These are phyloP conservation scores for Bruguiera sexangula DNA, from an alignment of 345 rosid species.

Conservation along the genomic window DNA sequence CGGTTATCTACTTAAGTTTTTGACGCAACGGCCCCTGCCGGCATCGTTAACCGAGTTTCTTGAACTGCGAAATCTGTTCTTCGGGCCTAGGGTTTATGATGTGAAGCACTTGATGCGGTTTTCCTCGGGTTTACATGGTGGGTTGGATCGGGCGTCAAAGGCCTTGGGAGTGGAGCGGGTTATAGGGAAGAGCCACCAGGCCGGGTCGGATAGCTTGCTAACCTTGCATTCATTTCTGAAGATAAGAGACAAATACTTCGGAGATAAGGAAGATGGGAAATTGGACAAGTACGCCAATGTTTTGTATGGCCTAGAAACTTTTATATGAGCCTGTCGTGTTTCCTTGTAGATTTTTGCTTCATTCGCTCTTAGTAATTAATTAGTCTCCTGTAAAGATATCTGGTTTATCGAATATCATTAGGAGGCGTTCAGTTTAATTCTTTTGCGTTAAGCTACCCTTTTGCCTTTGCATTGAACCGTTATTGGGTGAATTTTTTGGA, in stretches of 20 bases:
- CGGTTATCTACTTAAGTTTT: slow-evolving; percentile 76
- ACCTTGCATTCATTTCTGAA: slow-evolving; percentile 80
- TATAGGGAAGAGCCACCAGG: slow-evolving; percentile 86
- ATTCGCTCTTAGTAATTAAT: not conserved
- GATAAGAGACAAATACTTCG: slow-evolving; percentile 61
- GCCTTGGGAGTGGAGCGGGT: slow-evolving; percentile 55
- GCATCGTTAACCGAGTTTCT: slow-evolving; percentile 46
- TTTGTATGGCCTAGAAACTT: slow-evolving; percentile 58
- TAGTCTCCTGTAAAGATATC: not conserved
- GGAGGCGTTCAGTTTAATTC: not conserved
- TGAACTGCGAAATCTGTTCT: slow-evolving; percentile 39
- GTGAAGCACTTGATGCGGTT: slow-evolving; percentile 76
- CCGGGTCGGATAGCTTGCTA: slow-evolving; percentile 85
- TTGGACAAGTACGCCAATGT: slow-evolving; percentile 74
- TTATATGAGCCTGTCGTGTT: not conserved
- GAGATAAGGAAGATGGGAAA: slow-evolving; percentile 33
- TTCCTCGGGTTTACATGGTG: slow-evolving; percentile 60
- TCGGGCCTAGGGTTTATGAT: slow-evolving; percentile 66
- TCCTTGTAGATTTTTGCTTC: not conserved
- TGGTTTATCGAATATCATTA: not conserved
- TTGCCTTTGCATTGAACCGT: not conserved
- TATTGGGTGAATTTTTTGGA: not conserved
- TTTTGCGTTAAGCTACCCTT: not conserved
- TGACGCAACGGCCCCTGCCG: slow-evolving; percentile 64
- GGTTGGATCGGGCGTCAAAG: slow-evolving; percentile 66